Conservation (phyloP, 2,329 filamentous ascomycete species). For the Calonectria multiphialidica region DNA sequence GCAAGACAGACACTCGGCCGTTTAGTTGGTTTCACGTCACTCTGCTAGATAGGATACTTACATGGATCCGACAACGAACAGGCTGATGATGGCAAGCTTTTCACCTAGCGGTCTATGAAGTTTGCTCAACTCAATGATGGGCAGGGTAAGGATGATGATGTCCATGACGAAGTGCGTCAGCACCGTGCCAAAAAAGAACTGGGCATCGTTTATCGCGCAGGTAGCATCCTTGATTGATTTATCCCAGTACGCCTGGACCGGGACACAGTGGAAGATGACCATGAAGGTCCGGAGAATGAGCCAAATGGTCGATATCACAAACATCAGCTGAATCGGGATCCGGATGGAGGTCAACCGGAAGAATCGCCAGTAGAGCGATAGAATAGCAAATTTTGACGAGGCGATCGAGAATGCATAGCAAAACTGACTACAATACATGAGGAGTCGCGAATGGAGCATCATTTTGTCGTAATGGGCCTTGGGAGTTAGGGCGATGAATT, state of each 20-base stretch:
- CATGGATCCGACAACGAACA: conserved; percentile 45
- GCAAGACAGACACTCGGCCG: conserved; percentile 41
- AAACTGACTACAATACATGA: conserved; percentile 32
- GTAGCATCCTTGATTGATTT: conserved; percentile 34
- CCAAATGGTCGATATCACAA: conserved; percentile 39
- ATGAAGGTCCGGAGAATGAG: conserved; percentile 46
- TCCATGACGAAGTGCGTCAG: conserved; percentile 47
- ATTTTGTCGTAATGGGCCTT: not conserved
- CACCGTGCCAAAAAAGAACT: conserved; percentile 49
- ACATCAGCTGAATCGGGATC: conserved; percentile 39
- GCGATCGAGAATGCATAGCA: conserved; percentile 44
- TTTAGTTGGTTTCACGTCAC: not conserved
- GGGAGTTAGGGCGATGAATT: conserved; percentile 24
- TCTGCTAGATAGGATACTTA: conserved; percentile 16
- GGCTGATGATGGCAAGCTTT: conserved; percentile 39
- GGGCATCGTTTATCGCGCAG: conserved; percentile 46
- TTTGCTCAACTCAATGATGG: conserved; percentile 43
- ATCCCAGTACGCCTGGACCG: conserved; percentile 49
- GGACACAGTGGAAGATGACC: conserved; percentile 49
- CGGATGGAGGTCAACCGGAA: conserved; percentile 43
- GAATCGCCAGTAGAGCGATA: conserved; percentile 47
- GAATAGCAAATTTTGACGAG: conserved; percentile 43
- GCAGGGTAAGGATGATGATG: conserved; percentile 43
- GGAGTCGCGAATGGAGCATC: conserved; percentile 22
- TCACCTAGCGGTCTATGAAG: conserved; percentile 37